Percentiles rank a stretch among this genome's conserved stretches.
Evolutionary conservation across 148 eudicot species (phyloP).

Genomic region (Nepenthes gracilis): DNA sequence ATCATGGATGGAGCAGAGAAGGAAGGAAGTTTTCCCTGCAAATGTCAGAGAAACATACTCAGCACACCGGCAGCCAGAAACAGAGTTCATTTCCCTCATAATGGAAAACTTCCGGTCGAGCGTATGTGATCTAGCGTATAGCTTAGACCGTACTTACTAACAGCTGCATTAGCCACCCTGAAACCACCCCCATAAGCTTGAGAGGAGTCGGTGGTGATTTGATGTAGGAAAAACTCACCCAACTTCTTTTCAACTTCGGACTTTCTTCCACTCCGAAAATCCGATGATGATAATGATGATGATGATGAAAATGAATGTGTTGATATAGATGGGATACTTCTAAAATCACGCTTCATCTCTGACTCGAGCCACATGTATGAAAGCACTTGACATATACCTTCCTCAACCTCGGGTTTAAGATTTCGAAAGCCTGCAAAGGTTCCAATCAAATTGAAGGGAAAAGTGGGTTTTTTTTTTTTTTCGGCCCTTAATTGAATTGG

Average conservation of each 20-base stretch:
- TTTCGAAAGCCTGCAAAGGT: constrained; percentile 52
- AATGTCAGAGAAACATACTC: no score
- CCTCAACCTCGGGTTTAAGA: constrained; percentile 80
- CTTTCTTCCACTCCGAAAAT: constrained; percentile 68
- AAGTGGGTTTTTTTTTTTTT: no score
- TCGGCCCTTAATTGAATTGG: no score
- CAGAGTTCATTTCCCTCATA: constrained; percentile 8
- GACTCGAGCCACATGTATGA: constrained; percentile 96
- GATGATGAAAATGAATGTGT: constrained; percentile 33
- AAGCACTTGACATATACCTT: constrained; percentile 93
- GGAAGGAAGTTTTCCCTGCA: no score
- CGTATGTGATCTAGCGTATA: constrained; percentile 72
- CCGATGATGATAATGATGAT: constrained; percentile 19
- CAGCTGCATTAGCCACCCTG: constrained; percentile 81
- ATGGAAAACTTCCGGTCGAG: constrained; percentile 61
- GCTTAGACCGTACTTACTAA: constrained; percentile 65
- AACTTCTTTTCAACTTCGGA: constrained; percentile 65
- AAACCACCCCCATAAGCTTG: constrained; percentile 89
- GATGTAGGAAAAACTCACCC: constrained; percentile 84
- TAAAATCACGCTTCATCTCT: constrained; percentile 53
- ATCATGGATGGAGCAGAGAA: no score
- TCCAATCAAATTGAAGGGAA: not conserved
- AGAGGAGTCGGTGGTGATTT: constrained; percentile 76
- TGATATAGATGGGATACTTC: constrained; percentile 53
- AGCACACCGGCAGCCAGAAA: no score